A percentile compares a stretch with the other conserved stretches of the same genome.
Conservation (phyloP, 148 eudicot species). For the Rhododendron molle region DNA sequence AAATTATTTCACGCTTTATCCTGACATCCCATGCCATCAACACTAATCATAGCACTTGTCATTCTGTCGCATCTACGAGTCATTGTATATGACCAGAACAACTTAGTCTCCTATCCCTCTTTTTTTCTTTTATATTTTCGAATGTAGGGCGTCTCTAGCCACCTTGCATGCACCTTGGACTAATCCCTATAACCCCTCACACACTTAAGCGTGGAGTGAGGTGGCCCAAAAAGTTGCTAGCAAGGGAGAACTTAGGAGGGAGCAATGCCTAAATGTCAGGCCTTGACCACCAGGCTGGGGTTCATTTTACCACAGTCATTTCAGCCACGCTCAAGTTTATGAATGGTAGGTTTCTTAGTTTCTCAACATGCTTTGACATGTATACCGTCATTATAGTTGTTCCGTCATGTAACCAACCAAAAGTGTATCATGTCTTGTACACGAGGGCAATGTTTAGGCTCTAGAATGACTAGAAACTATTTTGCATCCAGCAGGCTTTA, state of each 20-base stretch:
- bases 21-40: not conserved
- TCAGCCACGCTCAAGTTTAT: not conserved
- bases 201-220: no score
- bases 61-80: not conserved
- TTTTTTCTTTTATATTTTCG: no score
- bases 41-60: not conserved
- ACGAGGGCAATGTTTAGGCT: not conserved
- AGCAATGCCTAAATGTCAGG: no score
- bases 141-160: no score
- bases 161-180: not conserved
- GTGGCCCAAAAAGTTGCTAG: no score
- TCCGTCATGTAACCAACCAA: not conserved
- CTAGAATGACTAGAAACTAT: not conserved
- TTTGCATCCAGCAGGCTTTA: not conserved
- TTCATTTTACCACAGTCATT: not conserved
- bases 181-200: not conserved
- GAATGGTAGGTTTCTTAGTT: not conserved
- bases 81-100: not conserved
- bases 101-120: not conserved
- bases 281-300: no score
- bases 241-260: no score
- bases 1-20: not conserved
- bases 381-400: not conserved
- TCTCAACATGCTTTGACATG: not conserved
- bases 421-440: not conserved